Conservation (phyloP, 2,329 filamentous ascomycete species). For the Trichoderma sp. region DNA sequence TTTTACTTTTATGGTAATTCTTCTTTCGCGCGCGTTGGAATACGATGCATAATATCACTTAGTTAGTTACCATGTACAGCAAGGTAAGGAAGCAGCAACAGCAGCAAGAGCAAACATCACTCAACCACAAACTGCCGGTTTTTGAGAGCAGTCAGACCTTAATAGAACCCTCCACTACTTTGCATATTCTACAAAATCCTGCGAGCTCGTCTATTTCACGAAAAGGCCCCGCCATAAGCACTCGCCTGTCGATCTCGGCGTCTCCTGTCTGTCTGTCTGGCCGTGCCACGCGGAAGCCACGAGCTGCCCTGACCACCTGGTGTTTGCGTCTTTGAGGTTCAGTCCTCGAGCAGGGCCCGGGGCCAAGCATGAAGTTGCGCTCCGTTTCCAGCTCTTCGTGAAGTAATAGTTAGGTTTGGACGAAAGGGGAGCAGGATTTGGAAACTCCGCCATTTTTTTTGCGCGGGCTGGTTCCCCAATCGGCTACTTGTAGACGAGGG, state of each 20-base stretch:
- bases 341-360: too few species aligned
- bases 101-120: not conserved
- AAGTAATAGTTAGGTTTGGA: too few species aligned
- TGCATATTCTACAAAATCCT: not conserved
- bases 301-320: not conserved
- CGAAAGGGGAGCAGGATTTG: not conserved
- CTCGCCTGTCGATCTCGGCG: conserved; percentile 12
- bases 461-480: too few species aligned
- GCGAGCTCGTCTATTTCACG: too few species aligned
- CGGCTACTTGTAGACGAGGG: too few species aligned
- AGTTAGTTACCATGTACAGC: not conserved
- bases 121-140: not conserved
- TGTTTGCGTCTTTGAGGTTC: too few species aligned
- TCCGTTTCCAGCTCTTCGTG: not conserved
- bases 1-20: not conserved
- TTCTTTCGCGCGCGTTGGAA: too few species aligned
- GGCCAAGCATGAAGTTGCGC: too few species aligned
- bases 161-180: conserved; percentile 8
- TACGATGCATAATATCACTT: not conserved
- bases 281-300: not conserved
- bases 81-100: not conserved
- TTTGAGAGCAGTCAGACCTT: not conserved
- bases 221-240: not conserved
- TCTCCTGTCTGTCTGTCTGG: not conserved
- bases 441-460: not conserved